Evolutionary conservation across 805 yeast genomes (phyloP).

Genomic region (Tetrapisispora namnaoensis): DNA sequence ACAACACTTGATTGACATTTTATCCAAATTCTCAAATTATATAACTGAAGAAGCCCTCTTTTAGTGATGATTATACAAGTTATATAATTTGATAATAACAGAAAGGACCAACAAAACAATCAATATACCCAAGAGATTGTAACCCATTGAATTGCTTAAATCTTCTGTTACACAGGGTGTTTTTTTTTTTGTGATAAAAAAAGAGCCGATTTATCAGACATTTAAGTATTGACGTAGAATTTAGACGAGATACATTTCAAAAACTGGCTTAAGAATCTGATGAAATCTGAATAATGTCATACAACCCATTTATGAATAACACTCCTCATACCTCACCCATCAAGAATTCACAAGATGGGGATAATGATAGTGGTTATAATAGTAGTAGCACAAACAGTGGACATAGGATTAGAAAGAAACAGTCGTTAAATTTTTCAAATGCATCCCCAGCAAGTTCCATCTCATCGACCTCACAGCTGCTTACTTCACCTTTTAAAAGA

Average conservation of each 20-base stretch:
- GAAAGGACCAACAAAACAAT: no score
- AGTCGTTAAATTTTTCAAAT: neutral
- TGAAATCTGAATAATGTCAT: neutral
- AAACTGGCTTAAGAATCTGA: neutral
- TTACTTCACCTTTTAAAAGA: conserved; percentile 25
- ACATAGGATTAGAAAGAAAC: conserved; percentile 10
- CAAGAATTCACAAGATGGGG: conserved; percentile 8
- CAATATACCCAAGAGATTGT: no score
- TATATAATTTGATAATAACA: no score
- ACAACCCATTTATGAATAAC: conserved; percentile 27
- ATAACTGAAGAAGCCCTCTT: no score
- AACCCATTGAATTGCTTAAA: no score
- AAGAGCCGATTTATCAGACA: no score
- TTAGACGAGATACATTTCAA: neutral
- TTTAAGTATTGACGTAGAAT: no score
- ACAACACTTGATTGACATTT: no score
- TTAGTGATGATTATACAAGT: no score
- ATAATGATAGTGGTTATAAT: conserved; percentile 6
- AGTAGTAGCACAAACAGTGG: conserved; percentile 7
- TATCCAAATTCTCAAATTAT: no score
- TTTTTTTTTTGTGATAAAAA: no score
- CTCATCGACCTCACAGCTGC: conserved; percentile 14
- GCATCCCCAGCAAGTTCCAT: conserved; percentile 10
- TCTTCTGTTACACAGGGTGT: no score
- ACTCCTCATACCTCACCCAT: conserved; percentile 28